Base-by-base conservation (phyloP, 805 yeast genomes). In the Metschnikowia borealis region DNA sequence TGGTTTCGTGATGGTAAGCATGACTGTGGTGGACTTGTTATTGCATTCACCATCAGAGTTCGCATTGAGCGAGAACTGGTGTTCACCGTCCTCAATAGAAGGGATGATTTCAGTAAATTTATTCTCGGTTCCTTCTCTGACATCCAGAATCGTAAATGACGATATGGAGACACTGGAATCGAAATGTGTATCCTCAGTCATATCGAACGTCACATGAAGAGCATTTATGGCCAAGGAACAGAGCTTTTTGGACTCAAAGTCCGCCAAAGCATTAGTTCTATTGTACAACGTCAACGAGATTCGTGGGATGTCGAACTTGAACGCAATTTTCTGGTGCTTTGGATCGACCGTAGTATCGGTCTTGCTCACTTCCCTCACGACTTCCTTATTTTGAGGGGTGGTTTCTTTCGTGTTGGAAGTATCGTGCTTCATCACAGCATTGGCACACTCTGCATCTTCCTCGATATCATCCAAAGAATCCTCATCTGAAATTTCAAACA, bases 51-150 rank as follows among this genome's bases (percentile, higher is more conserved):
- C 80, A 46, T 68, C 74, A 0, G 83, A 73, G 0, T 68, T 58
- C 0, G 79, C 72, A 17, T 74, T 72, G 1, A 87, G 82, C 69
- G 80, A 72, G 54, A 94, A 84, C 62, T 94, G 98, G 57, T 86
- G 74, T 20, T 82, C 81, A 1, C 78, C 82, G 34, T 82, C 79
- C 7, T 75, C 68, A 2, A 80, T 75, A 23, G 81, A 79, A 1
- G 98, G 97, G 39, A 94, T 83, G 32, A 94, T 82, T 53, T 91
- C 86, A 0, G 86, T 78, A 68, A 89, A 92, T 57, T 81, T 81
- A 69, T 87, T 92, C 31, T 77, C 81, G 18, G 78, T 79, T 6
- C 70, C 69, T 21, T 67, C 65, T 56, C 98, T 75, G 3, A 83
- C 79, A 67, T 94, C 99, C 48, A 80, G 81, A 2, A 91, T 86